Conservation (phyloP, 2,329 filamentous ascomycete genomes). For the Epichloe baconii region DNA sequence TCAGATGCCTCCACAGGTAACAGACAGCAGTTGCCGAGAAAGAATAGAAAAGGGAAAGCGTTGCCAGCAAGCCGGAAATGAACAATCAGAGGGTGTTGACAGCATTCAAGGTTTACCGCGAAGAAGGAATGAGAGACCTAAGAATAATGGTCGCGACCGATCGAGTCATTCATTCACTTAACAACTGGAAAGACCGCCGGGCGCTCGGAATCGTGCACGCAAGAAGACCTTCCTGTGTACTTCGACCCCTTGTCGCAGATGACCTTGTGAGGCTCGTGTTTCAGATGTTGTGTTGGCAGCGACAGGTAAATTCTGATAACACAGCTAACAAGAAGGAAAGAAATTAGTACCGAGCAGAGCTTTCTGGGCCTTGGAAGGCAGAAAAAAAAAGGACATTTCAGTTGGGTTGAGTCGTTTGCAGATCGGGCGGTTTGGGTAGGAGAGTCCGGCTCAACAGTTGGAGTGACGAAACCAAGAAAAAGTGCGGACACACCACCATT, state of each 20-base stretch:
- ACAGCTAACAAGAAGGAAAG: neutral
- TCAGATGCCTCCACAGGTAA: neutral
- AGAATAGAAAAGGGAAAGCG: neutral
- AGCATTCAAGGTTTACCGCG: neutral
- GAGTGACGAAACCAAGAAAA: neutral
- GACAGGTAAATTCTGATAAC: neutral
- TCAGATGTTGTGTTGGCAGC: constrained; percentile 1
- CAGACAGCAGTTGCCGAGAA: neutral
- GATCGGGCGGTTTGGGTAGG: neutral
- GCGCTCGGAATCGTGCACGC: neutral
- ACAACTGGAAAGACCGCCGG: neutral
- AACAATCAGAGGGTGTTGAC: neutral
- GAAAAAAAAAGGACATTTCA: neutral
- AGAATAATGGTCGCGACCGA: neutral
- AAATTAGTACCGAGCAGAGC: neutral
- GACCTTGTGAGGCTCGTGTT: constrained; percentile 1
- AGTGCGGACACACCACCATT: neutral
- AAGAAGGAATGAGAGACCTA: neutral
- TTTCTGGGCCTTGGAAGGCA: neutral
- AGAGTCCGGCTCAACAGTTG: neutral
- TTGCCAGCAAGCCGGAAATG: constrained; percentile 1
- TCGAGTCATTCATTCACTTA: neutral
- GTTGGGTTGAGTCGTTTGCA: neutral
- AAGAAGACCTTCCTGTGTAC: neutral
- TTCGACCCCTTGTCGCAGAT: constrained; percentile 1